Evolutionary conservation across 768 basidiomycete species (phyloP), one percentile per base, ranked within the genome.

Genomic region (Pleurotus djamor): DNA sequence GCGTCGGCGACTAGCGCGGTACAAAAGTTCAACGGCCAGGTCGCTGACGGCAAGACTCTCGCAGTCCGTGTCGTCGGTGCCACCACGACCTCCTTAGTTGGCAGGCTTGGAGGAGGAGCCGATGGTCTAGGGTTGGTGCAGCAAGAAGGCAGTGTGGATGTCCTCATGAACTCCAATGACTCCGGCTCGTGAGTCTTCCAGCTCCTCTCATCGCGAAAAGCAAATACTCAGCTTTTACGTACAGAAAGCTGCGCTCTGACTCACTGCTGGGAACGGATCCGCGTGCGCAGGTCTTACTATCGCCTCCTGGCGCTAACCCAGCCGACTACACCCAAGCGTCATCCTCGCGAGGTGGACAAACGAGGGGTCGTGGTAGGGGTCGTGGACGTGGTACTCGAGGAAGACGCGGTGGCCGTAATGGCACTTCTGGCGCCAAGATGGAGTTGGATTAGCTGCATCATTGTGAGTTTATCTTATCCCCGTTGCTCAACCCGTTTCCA

Each of bases 181-280:
- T 65, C 70, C n/a, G 79, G 79, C 58, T 87, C 88, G 89, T 91
- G 67, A 73, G 85, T 81, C 12, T 35, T 55, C 17, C 48, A 47
- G 35, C 38, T n/a, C 38, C 41, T 13, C 6, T 13, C 32, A 7
- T 41, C n/a, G 9, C 38, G 38, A n/a, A 41, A n/a, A 41, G 38
- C 21, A 28, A 28, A n/a, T n/a, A n/a, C 38, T 41, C 38, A 41
- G 21, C 21, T 28, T 41, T 14, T n/a, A 4, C 16, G 2, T n/a
- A 59, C 60, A 94, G 92, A 61, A 94, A 93, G 83, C 79, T 95
- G 79, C 89, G 92, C 56, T 94, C 92, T 2, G 92, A 95, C 68
- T 84, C 84, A 1, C 79, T 94, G 51, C 70, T 92, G 35, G 76
- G 77, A 34, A 73, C 74, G 17, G 82, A 82, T 60, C 82, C 87